Conservation (phyloP, 2,329 filamentous ascomycete genomes). For the Stachybotrys echinatus region DNA sequence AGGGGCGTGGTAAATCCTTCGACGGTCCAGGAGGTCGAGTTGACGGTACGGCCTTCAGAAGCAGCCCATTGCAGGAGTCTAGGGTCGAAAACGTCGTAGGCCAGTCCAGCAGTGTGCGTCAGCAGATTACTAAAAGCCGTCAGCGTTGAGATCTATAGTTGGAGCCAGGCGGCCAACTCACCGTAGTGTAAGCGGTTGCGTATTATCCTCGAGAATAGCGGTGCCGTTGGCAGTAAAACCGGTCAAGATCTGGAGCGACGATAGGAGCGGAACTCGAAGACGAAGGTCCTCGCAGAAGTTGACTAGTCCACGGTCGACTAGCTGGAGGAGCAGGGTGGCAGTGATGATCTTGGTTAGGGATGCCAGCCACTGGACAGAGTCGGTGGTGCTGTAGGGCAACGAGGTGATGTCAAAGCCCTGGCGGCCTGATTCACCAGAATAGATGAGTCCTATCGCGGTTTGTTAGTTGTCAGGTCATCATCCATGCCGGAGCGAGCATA, state of each 20-base stretch:
- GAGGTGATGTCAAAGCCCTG: constrained; percentile 14
- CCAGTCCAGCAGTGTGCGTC: constrained; percentile 34
- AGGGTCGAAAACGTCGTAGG: constrained; percentile 28
- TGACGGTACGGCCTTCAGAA: constrained; percentile 16
- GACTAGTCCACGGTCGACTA: constrained; percentile 21
- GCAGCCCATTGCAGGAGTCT: constrained; percentile 23
- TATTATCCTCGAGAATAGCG: constrained; percentile 20
- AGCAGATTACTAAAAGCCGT: constrained; percentile 25
- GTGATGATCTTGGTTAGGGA: constrained; percentile 31
- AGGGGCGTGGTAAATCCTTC: constrained; percentile 29
- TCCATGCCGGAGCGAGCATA: neutral
- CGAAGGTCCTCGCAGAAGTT: constrained; percentile 24
- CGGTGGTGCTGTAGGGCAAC: constrained; percentile 12
- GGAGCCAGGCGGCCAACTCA: constrained; percentile 1
- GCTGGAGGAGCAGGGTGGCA: constrained; percentile 20
- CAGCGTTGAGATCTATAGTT: neutral
- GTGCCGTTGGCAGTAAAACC: constrained; percentile 18
- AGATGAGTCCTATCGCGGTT: constrained; percentile 15
- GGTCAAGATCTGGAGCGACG: constrained; percentile 14
- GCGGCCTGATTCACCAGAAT: constrained; percentile 21
- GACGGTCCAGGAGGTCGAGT: constrained; percentile 15
- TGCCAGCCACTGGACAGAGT: constrained; percentile 23
- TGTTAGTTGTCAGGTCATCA: neutral
- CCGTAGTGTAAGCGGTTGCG: constrained; percentile 21
- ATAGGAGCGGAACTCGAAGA: constrained; percentile 18